Evolutionary conservation across 1,284 basidiomycete genomes (phyloP), one percentile per base, ranked within the genome.

Genomic region (Ustilago tritici): DNA sequence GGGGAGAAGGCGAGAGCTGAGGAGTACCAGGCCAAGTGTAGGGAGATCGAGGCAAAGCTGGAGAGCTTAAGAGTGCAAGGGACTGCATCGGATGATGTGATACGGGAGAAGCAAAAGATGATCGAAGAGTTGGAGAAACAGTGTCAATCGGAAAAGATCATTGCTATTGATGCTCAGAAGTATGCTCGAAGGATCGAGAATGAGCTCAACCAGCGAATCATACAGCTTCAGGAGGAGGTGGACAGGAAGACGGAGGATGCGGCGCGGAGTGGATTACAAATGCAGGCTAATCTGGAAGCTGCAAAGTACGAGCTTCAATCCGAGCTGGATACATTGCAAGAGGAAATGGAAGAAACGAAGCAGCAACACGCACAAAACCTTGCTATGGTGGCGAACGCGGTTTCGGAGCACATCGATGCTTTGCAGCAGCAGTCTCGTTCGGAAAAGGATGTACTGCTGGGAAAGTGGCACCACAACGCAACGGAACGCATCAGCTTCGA

Each of bases 121-220:
- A 74, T 70, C 31, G 59, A 65, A n/a, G 50, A 75, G 28, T 36
- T 75, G 41, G 61, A 75, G 43, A 54, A 61, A 9, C 58, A 78
- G 34, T 52, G 66, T 8, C 61, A 78, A 3, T 67, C 70, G 28
- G 61, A 69, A 41, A 73, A 67, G 70, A 63, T 70, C 34, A 66
- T 69, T 28, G 65, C 66, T 12, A 71, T 72, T 23, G 74, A 76
- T 38, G 65, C 69, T 9, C 74, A 76, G 38, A 68, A 65, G 56
- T 76, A 76, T 46, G 67, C 69, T 1, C 61, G 66, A 19, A 68
- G 50, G 64, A 56, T 73, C 50, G 75, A 77, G 35, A 56, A 31
- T n/a, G 59, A 72, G 54, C 58, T 73, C 46, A 66, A 53, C 17
- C 34, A 57, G 19, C 56, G 66, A 49, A 67, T 77, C 28, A 43